phyloP scores from a whole-genome alignment of 768 basidiomycete species.

The button mushroom (Agaricus bisporus) region DNA sequence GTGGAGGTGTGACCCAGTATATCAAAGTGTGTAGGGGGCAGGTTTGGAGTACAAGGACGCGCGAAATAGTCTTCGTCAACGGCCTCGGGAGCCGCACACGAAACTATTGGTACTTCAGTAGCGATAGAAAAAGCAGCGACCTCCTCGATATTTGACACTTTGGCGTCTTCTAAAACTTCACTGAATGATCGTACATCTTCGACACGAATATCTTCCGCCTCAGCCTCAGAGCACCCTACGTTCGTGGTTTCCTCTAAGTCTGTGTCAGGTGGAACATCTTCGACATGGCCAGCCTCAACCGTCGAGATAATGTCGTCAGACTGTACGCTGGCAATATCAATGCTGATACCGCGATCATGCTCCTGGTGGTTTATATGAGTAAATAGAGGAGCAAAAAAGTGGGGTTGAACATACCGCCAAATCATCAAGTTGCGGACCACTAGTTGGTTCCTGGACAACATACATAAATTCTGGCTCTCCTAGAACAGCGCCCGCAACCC shows the following conservation, averaged over 20 bases:
- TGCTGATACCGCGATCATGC: constrained; percentile 11
- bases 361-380: constrained; percentile 9
- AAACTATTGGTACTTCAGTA: neutral
- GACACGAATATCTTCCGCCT: neutral
- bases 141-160: neutral
- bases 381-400: neutral
- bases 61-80: constrained; percentile 5
- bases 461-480: constrained; percentile 7
- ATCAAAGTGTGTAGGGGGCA: constrained; percentile 19
- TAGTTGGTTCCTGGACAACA: constrained; percentile 26
- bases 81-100: neutral
- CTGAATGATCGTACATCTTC: neutral
- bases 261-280: neutral
- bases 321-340: neutral
- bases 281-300: constrained; percentile 4
- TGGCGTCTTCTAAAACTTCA: neutral
- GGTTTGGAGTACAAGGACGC: constrained; percentile 1
- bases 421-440: constrained; percentile 20
- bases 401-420: constrained; percentile 23
- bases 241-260: neutral
- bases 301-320: constrained; percentile 5
- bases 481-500: neutral
- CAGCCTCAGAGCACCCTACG: neutral
- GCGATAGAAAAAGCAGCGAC: neutral
- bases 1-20: constrained; percentile 19